These are phyloP conservation scores for Leccinum olivaceopallidum DNA, from an alignment of 768 basidiomycete genomes.

Conservation along the genomic window DNA sequence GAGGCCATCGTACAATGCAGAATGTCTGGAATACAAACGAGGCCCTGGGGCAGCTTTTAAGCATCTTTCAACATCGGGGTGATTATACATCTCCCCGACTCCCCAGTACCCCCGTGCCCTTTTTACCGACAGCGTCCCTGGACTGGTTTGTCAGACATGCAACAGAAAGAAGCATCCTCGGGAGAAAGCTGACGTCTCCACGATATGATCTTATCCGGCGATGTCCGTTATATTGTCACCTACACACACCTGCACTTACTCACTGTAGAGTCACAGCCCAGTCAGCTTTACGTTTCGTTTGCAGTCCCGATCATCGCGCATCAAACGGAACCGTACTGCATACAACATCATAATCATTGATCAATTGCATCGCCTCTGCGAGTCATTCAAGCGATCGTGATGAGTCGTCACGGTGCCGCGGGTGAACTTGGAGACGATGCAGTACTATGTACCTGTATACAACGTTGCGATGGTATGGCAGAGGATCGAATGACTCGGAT, in stretches of 20 bases:
- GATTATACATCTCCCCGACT: neutral
- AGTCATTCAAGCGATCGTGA: neutral
- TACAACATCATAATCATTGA: neutral
- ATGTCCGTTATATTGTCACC: neutral
- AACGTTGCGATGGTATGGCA: neutral
- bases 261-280: neutral
- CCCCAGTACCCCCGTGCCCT: neutral
- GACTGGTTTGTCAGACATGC: neutral
- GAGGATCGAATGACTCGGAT: neutral
- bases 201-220: neutral
- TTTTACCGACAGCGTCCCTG: neutral
- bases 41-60: no score
- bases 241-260: neutral
- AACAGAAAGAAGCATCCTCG: neutral
- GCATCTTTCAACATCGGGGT: neutral
- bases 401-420: neutral
- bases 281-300: neutral
- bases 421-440: neutral
- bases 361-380: neutral
- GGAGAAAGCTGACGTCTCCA: neutral
- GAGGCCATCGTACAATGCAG: slow-evolving; percentile 21
- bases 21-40: neutral
- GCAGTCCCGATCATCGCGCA: neutral
- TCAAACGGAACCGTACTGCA: neutral
- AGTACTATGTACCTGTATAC: neutral